These are phyloP conservation scores for Hymenochaete sp. DNA, from an alignment of 1,284 basidiomycete genomes.

Conservation along the genomic window DNA sequence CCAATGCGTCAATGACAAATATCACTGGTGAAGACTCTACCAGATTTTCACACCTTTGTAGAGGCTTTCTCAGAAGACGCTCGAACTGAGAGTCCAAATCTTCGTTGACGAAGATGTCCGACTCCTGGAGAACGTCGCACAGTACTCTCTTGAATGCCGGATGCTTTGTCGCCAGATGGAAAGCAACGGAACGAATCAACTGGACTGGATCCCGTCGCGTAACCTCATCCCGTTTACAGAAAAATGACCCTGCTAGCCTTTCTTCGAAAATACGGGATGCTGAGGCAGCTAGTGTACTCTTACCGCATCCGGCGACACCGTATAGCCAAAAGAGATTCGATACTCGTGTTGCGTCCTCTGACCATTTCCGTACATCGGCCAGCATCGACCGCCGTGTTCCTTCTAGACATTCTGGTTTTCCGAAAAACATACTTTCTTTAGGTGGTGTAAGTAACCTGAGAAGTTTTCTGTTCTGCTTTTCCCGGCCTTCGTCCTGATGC, in stretches of 20 bases:
- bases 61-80: not conserved
- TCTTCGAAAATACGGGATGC: too few species aligned
- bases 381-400: conserved; percentile 1
- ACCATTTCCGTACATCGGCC: not conserved
- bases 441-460: too few species aligned
- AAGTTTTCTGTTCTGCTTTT: too few species aligned
- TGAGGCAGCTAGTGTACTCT: conserved; percentile 20
- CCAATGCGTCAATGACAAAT: conserved; percentile 1
- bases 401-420: conserved; percentile 1
- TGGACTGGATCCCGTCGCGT: not conserved
- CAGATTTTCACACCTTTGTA: too few species aligned
- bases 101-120: not conserved
- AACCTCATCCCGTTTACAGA: conserved; percentile 5
- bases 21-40: too few species aligned
- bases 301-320: conserved; percentile 27
- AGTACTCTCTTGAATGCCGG: not conserved
- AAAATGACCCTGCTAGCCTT: conserved; percentile 3
- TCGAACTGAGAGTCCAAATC: not conserved
- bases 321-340: conserved; percentile 18
- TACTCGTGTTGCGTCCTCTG: not conserved
- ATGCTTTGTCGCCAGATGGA: conserved; percentile 13
- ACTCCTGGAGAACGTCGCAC: not conserved
- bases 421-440: too few species aligned
- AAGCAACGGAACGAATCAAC: conserved; percentile 20
- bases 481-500: too few species aligned